Percentiles rank a stretch among this genome's conserved stretches.
These are phyloP conservation scores for Candida sp. DNA, from an alignment of 1,139 yeast species.

Conservation along the genomic window DNA sequence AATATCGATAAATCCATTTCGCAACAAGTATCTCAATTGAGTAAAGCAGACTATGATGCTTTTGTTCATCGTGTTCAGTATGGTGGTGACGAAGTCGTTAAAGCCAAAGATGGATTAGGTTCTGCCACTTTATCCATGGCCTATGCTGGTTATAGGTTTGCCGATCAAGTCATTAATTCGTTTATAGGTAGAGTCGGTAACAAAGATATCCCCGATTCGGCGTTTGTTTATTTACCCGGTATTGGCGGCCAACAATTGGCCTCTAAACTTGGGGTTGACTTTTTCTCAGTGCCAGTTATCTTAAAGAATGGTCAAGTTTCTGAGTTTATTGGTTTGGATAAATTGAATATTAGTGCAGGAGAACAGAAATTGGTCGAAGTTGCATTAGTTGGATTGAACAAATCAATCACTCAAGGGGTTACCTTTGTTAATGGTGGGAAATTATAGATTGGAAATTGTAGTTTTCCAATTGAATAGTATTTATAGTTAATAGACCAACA, in stretches of 20 bases:
- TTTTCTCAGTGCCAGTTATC: slow-evolving; percentile 61
- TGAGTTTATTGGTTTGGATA: slow-evolving; percentile 39
- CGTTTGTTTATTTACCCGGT: slow-evolving; percentile 62
- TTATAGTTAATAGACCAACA: no score
- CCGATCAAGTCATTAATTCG: slow-evolving; percentile 48
- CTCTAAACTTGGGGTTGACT: slow-evolving; percentile 32
- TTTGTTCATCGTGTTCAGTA: slow-evolving; percentile 64
- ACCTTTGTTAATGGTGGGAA: slow-evolving; percentile 51
- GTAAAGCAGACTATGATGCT: slow-evolving; percentile 31
- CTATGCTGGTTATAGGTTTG: slow-evolving; percentile 69
- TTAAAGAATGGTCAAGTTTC: slow-evolving; percentile 49
- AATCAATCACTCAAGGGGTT: slow-evolving; percentile 60
- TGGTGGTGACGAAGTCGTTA: slow-evolving; percentile 80
- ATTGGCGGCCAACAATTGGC: slow-evolving; percentile 45
- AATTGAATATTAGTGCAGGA: slow-evolving; percentile 28
- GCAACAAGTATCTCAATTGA: slow-evolving; percentile 25
- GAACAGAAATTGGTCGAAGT: slow-evolving; percentile 47
- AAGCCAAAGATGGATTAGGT: slow-evolving; percentile 75
- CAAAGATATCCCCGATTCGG: slow-evolving; percentile 44
- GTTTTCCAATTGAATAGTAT: no score
- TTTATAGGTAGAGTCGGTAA: slow-evolving; percentile 24
- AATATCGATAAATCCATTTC: slow-evolving; percentile 24
- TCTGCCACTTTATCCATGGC: slow-evolving; percentile 81
- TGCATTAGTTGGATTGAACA: slow-evolving; percentile 53
- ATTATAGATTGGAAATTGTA: slow-evolving; percentile 18